Conservation (phyloP, 2,329 filamentous ascomycete genomes). For the Byssochlamys sp. region DNA sequence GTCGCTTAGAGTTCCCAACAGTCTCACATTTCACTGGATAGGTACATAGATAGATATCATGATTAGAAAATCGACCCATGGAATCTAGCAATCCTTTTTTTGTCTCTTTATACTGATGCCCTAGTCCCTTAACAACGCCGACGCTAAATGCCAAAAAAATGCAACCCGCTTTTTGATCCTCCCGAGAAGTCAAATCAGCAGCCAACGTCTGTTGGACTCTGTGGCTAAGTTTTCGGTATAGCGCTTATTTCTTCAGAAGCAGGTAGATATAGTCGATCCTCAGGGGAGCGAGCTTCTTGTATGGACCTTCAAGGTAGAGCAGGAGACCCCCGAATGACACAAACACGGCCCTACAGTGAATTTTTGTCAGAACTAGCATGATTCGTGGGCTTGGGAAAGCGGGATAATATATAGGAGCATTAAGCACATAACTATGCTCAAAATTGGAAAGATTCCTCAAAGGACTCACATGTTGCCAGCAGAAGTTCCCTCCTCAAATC, state of each 20-base stretch:
- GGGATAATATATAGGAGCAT: not conserved
- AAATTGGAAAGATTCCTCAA: not conserved
- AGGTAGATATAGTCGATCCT: slow-evolving; percentile 91
- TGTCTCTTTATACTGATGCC: slow-evolving; percentile 2
- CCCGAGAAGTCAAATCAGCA: slow-evolving; percentile 4
- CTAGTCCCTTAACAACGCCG: slow-evolving; percentile 23
- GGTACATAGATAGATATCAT: slow-evolving; percentile 4
- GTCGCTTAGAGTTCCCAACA: slow-evolving; percentile 70
- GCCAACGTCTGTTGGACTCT: not conserved
- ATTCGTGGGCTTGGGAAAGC: not conserved
- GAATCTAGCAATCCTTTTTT: slow-evolving; percentile 20
- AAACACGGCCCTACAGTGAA: slow-evolving; percentile 68
- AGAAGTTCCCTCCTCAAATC: slow-evolving; percentile 47
- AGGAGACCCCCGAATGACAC: slow-evolving; percentile 87
- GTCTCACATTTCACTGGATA: slow-evolving; percentile 29
- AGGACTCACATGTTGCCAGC: slow-evolving; percentile 72
- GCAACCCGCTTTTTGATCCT: slow-evolving; percentile 1
- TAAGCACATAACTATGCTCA: not conserved
- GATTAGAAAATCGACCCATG: not conserved
- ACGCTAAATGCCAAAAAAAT: slow-evolving; percentile 25
- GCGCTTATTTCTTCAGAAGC: slow-evolving; percentile 71
- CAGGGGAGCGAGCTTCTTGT: slow-evolving; percentile 86
- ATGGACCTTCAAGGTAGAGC: slow-evolving; percentile 83
- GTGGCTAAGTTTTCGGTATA: slow-evolving; percentile 3
- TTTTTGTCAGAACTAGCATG: slow-evolving; percentile 16